phyloP scores from a whole-genome alignment of 2,329 filamentous ascomycete genomes.

The Thermoascus crustaceus region DNA sequence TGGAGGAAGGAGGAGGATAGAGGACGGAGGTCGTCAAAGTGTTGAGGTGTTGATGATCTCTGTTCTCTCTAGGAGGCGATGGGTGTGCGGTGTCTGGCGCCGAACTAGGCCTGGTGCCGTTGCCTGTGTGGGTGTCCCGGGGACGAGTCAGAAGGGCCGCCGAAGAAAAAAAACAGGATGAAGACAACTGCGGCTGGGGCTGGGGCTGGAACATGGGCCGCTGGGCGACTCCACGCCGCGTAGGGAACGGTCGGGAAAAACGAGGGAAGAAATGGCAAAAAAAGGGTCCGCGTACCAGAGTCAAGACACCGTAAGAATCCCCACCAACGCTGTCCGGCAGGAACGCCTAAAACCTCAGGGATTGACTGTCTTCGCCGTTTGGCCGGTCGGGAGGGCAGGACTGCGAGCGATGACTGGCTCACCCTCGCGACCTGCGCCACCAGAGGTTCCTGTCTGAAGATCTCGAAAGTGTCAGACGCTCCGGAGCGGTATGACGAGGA shows the following conservation, averaged over 20 bases:
- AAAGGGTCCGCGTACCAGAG: slow-evolving; percentile 1
- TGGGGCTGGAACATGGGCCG: slow-evolving; percentile 3
- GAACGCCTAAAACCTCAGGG: too few relatives aligned
- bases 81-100: slow-evolving; percentile 3
- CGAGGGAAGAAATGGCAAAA: not conserved
- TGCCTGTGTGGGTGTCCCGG: slow-evolving; percentile 1
- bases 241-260: not conserved
- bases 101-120: slow-evolving; percentile 3
- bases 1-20: slow-evolving; percentile 4
- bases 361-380: too few relatives aligned
- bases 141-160: slow-evolving; percentile 4
- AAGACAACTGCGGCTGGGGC: slow-evolving; percentile 12
- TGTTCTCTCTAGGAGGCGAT: not conserved
- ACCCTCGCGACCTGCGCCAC: too few relatives aligned
- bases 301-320: too few relatives aligned
- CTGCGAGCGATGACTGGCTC: too few relatives aligned
- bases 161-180: slow-evolving; percentile 12
- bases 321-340: too few relatives aligned
- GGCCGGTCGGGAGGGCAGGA: too few relatives aligned
- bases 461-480: too few relatives aligned
- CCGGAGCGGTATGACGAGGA: too few relatives aligned
- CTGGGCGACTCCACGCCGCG: slow-evolving; percentile 3
- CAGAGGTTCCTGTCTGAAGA: too few relatives aligned
- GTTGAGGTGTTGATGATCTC: slow-evolving; percentile 6
- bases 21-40: slow-evolving; percentile 8